Base-by-base conservation (phyloP, 73 alveolate genomes). In the Blepharisma stoltei region DNA sequence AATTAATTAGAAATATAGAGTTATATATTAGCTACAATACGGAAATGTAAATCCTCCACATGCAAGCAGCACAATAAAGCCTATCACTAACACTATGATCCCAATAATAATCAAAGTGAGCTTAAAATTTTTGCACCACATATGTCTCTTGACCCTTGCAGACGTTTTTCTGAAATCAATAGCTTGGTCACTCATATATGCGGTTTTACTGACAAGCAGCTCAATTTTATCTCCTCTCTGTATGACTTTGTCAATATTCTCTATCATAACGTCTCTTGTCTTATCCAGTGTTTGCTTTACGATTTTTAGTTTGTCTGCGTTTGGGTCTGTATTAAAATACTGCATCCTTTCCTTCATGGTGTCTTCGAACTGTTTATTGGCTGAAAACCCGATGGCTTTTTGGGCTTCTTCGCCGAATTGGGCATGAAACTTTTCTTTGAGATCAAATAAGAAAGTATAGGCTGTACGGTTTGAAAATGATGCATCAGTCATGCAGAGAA, bases 171-270 rank as follows among this genome's bases (percentile, higher is more conserved):
- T 81, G 69, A 77, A 46, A 7, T 71, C 11, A 69, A 69, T 46
- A 14, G 79, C 79, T 9, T 21, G n/a, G 38, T 45, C 82, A 37
- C 81, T 77, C 89, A 81, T 77, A n/a, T 54, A 50, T 6, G 76
- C 25, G 0, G 89, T 77, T 55, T 81, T 81, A 6, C 48, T 43
- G 0, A 77, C 86, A 0, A 81, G 65, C 54, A 81, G 46, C 21
- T 81, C 89, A 5, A 81, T 81, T 55, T 81, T 81, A 8, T 81
- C 89, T 21, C 89, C 89, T 77, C 89, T 73, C 55, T 81, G 87
- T 21, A 81, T 25, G 6, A 81, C 23, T 77, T 81, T 81, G 21
- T 81, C 89, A 18, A 81, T 20, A 47, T 77, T 81, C 21, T 81
- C 89, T 65, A 77, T 73, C 86, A 81, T 81, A 18, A 81, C 54